A percentile compares a stretch with the other conserved stretches of the same genome.
Conservation (phyloP, 1,284 basidiomycete species). For the Nidula niveotomentosa region DNA sequence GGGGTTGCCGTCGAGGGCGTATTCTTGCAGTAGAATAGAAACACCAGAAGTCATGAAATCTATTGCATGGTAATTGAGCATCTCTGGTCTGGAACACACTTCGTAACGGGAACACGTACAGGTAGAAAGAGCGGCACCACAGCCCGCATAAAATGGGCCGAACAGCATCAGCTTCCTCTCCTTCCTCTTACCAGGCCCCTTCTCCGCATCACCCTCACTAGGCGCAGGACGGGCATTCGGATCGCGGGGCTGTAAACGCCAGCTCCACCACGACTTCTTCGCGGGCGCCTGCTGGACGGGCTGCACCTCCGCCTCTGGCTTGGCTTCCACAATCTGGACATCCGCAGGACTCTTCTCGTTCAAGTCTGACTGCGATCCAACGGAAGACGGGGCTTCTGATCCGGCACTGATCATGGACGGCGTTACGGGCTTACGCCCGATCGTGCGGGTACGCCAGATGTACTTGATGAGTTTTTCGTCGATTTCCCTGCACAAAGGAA, state of each 20-base stretch:
- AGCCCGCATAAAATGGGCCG: conserved; percentile 76
- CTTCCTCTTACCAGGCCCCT: conserved; percentile 24
- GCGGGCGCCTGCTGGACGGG: conserved; percentile 6
- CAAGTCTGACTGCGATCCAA: conserved; percentile 19
- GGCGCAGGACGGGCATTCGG: conserved; percentile 9
- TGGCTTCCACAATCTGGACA: not conserved
- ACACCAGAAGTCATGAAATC: conserved; percentile 60
- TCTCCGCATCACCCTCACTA: conserved; percentile 28
- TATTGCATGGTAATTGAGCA: conserved; percentile 17
- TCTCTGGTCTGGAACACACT: not conserved
- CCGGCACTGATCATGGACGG: conserved; percentile 10
- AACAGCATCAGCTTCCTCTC: conserved; percentile 50
- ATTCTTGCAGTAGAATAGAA: conserved; percentile 63
- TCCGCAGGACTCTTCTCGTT: conserved; percentile 15
- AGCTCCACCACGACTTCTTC: conserved; percentile 32
- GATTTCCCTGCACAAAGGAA: conserved; percentile 71
- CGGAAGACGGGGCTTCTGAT: conserved; percentile 13
- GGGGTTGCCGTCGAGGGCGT: conserved; percentile 62
- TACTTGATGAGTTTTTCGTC: conserved; percentile 81
- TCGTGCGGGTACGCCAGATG: conserved; percentile 58
- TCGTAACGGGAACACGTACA: conserved; percentile 40
- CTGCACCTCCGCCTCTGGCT: conserved; percentile 1
- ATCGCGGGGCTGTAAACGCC: conserved; percentile 32
- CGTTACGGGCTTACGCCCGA: conserved; percentile 28
- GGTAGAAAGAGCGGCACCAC: conserved; percentile 60